phyloP scores from a whole-genome alignment of 2,329 filamentous ascomycete species.

The Kalaharituber pfeilii region DNA sequence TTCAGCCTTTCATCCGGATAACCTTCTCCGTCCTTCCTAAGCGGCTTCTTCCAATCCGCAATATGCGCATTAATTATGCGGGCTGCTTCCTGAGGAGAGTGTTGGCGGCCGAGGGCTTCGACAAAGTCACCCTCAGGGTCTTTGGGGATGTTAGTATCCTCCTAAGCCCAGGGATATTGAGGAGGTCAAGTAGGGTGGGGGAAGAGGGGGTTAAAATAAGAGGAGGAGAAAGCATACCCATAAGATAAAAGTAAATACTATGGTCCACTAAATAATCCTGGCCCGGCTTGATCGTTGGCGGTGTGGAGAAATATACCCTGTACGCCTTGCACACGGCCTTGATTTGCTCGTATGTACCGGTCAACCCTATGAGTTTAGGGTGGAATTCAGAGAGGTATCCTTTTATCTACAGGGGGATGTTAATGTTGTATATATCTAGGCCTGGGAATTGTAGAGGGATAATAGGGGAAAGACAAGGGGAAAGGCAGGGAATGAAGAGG shows the following conservation, averaged over 20 bases:
- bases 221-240: slow-evolving; percentile 42
- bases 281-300: slow-evolving; percentile 68
- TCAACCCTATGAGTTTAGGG: slow-evolving; percentile 66
- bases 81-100: slow-evolving; percentile 72
- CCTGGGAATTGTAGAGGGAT: too few relatives aligned
- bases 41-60: slow-evolving; percentile 47
- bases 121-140: slow-evolving; percentile 98
- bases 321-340: slow-evolving; percentile 92
- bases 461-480: too few relatives aligned
- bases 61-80: slow-evolving; percentile 75
- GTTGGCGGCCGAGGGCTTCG: slow-evolving; percentile 85
- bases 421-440: too few relatives aligned
- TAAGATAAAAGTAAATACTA: slow-evolving; percentile 98
- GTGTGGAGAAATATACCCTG: slow-evolving; percentile 92
- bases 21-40: slow-evolving; percentile 9
- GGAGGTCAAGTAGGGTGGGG: slow-evolving; percentile 1
- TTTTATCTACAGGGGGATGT: too few relatives aligned
- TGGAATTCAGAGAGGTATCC: slow-evolving; percentile 84
- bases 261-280: slow-evolving; percentile 97
- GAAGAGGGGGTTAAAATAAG: not conserved
- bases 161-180: too few relatives aligned
- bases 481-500: slow-evolving; percentile 14
- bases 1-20: too few relatives aligned
- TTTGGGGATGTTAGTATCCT: too few relatives aligned
- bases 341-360: slow-evolving; percentile 82